Conservation (phyloP, 2,329 filamentous ascomycete species). For the Aspergillus novoparasiticus region DNA sequence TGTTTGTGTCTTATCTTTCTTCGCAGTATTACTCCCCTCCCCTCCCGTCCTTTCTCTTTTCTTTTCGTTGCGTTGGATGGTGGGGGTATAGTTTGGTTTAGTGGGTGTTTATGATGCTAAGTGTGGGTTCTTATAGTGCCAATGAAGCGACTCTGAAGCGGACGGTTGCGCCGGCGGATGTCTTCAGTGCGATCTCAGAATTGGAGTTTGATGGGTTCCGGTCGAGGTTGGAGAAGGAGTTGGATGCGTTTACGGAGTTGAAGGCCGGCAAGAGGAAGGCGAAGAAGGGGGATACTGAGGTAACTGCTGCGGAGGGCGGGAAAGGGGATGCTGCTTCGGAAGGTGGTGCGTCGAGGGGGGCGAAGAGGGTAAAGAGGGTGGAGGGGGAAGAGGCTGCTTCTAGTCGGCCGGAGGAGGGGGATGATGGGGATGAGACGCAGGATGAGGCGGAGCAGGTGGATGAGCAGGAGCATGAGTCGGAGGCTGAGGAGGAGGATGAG, state of each 20-base stretch:
- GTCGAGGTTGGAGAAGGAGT: slow-evolving; percentile 60
- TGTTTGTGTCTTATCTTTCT: slow-evolving; percentile 67
- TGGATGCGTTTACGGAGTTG: slow-evolving; percentile 51
- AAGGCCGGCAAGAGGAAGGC: slow-evolving; percentile 48
- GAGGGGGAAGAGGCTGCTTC: slow-evolving; percentile 20
- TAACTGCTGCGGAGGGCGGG: slow-evolving; percentile 19
- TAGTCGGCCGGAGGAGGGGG: slow-evolving; percentile 20
- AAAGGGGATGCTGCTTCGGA: slow-evolving; percentile 27
- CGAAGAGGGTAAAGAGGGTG: slow-evolving; percentile 22
- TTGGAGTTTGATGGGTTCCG: slow-evolving; percentile 64
- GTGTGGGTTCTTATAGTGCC: slow-evolving; percentile 46
- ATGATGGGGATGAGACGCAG: slow-evolving; percentile 26
- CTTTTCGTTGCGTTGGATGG: background rate
- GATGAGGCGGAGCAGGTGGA: slow-evolving; percentile 15
- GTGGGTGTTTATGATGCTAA: slow-evolving; percentile 11
- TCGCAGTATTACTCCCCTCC: slow-evolving; percentile 51
- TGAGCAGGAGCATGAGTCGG: slow-evolving; percentile 31
- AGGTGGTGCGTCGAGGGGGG: slow-evolving; percentile 20
- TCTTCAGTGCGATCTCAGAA: slow-evolving; percentile 62
- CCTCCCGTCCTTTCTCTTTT: background rate
- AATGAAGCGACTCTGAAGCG: slow-evolving; percentile 65
- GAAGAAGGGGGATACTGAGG: slow-evolving; percentile 45
- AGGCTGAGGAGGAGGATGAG: slow-evolving; percentile 29
- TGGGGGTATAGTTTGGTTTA: background rate
- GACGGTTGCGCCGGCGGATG: slow-evolving; percentile 63